phyloP scores from a whole-genome alignment of 1,284 basidiomycete species.

The Laetiporus sulphureus region DNA sequence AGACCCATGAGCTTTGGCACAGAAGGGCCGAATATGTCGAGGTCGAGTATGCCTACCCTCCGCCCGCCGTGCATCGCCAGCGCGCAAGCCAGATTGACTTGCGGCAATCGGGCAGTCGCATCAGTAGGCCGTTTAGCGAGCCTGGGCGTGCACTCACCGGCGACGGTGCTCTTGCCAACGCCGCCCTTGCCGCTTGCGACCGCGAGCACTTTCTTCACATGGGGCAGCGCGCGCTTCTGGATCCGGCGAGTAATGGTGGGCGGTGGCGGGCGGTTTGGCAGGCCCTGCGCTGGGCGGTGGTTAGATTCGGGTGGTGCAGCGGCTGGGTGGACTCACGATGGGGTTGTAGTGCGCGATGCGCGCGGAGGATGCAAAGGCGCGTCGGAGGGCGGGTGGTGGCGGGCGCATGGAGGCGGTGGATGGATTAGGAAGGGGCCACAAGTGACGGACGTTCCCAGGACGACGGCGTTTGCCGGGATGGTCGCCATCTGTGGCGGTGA shows the following conservation, averaged over 20 bases:
- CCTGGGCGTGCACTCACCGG: conserved; percentile 46
- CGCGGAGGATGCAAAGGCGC: conserved; percentile 8
- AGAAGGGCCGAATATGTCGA: conserved; percentile 96
- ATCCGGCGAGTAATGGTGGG: conserved; percentile 61
- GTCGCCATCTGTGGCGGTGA: neutral
- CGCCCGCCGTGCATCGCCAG: conserved; percentile 47
- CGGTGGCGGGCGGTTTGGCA: conserved; percentile 26
- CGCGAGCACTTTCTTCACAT: conserved; percentile 71
- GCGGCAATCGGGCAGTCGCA: neutral
- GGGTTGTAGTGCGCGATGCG: conserved; percentile 35
- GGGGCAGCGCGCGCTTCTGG: conserved; percentile 52
- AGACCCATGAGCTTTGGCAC: conserved; percentile 95
- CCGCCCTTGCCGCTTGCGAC: conserved; percentile 97
- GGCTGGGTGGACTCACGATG: conserved; percentile 27
- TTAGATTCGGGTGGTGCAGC: neutral
- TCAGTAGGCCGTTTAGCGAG: neutral
- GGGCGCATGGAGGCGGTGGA: neutral
- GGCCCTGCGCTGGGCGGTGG: conserved; percentile 4
- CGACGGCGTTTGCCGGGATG: neutral
- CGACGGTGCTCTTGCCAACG: conserved; percentile 94
- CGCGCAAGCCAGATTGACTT: conserved; percentile 82
- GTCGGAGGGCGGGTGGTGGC: neutral
- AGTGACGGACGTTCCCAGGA: too few species aligned
- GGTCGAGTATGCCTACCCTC: conserved; percentile 85
- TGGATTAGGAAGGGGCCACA: too few species aligned